phyloP scores from a whole-genome alignment of 2,329 filamentous ascomycete species.

The Didymella pomorum region DNA sequence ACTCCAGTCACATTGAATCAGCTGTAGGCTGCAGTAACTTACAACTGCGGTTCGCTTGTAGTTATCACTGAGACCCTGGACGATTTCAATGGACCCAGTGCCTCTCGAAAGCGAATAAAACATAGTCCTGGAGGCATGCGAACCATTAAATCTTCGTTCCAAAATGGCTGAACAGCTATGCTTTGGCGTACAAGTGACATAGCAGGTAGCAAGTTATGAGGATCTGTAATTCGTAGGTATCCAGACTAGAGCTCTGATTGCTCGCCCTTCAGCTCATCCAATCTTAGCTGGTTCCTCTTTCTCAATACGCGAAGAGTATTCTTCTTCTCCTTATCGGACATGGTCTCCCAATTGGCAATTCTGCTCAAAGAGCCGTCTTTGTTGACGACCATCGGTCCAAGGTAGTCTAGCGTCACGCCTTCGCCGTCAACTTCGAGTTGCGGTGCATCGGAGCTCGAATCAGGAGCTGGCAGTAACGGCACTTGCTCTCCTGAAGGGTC shows the following conservation, averaged over 20 bases:
- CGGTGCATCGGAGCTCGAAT: conserved; percentile 14
- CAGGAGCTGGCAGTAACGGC: neutral
- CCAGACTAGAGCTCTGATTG: conserved; percentile 10
- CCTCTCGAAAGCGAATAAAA: too few species aligned
- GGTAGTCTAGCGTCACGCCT: conserved; percentile 67
- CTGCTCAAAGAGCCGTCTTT: conserved; percentile 74
- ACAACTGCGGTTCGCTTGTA: too few species aligned
- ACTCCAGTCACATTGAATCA: too few species aligned
- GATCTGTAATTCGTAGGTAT: neutral
- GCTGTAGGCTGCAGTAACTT: too few species aligned
- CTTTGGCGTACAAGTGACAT: neutral
- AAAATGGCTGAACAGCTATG: too few species aligned
- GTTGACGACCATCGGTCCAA: conserved; percentile 79
- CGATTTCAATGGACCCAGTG: too few species aligned
- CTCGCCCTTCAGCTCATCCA: conserved; percentile 62
- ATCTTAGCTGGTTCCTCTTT: conserved; percentile 71
- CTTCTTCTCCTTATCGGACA: conserved; percentile 72
- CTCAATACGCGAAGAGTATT: conserved; percentile 73
- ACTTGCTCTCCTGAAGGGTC: neutral
- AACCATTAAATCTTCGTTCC: too few species aligned
- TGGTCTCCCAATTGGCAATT: conserved; percentile 76
- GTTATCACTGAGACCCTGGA: too few species aligned
- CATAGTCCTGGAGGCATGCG: too few species aligned
- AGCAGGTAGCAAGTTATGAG: neutral
- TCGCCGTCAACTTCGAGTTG: conserved; percentile 46